A percentile compares a stretch with the other conserved stretches of the same genome.
phyloP scores from a whole-genome alignment of 2,329 filamentous ascomycete species.

The Xylaria sp. region DNA sequence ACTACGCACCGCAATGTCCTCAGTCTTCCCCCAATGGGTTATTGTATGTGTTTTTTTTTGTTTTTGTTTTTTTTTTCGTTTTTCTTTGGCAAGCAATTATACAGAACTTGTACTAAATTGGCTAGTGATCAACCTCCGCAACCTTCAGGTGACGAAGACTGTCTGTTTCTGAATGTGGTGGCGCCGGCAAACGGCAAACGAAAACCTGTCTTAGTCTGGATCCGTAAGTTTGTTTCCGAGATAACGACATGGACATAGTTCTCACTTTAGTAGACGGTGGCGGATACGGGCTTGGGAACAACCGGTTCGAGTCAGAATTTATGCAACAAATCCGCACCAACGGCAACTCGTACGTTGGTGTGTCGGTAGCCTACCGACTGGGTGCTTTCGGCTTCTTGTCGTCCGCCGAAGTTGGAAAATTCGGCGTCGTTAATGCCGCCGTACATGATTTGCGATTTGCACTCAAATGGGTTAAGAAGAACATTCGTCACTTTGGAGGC shows the following conservation, averaged over 20 bases:
- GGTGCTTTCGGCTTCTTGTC: slow-evolving; percentile 56
- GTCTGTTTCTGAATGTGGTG: slow-evolving; percentile 54
- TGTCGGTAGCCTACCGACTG: slow-evolving; percentile 51
- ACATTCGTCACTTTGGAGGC: slow-evolving; percentile 60
- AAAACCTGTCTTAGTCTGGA: slow-evolving; percentile 54
- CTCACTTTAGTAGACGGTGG: slow-evolving; percentile 47
- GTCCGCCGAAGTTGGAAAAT: slow-evolving; percentile 49
- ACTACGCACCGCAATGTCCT: slow-evolving; percentile 43
- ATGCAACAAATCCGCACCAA: slow-evolving; percentile 45
- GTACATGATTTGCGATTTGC: slow-evolving; percentile 54
- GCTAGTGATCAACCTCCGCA: not conserved
- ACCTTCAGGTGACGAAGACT: slow-evolving; percentile 50
- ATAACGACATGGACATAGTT: not conserved
- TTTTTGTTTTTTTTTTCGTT: no score
- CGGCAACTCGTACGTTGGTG: slow-evolving; percentile 47
- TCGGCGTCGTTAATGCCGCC: slow-evolving; percentile 51
- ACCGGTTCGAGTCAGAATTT: slow-evolving; percentile 29
- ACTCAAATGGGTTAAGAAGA: slow-evolving; percentile 57
- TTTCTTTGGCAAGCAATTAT: no score
- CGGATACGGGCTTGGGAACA: slow-evolving; percentile 46
- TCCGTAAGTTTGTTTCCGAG: slow-evolving; percentile 41
- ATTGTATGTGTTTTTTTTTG: slow-evolving; percentile 22
- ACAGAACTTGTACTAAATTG: slow-evolving; percentile 1
- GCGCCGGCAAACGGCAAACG: slow-evolving; percentile 44
- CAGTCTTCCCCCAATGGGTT: slow-evolving; percentile 33